phyloP scores from a whole-genome alignment of 129 eudicot genomes.

The Helianthus annuus region HanXRQr2.0-SUNRISE NC_035444.2:159849841-159850340 shows the following conservation, averaged over 20 bases:
- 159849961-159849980: conserved; percentile 91
- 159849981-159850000: conserved; percentile 99
- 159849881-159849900: conserved; percentile 76
- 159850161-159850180: neutral
- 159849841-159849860: conserved; percentile 92
- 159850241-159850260: too few relatives aligned
- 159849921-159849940: conserved; percentile 99
- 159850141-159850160: too few relatives aligned
- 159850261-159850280: too few relatives aligned
- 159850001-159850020: conserved; percentile 99
- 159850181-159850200: conserved; percentile 91
- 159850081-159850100: conserved; percentile 99
- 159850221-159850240: too few relatives aligned
- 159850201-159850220: too few relatives aligned
- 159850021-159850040: conserved; percentile 99
- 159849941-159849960: conserved; percentile 96
- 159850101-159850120: conserved; percentile 73
- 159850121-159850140: too few relatives aligned
- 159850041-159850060: conserved; percentile 87
- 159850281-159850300: too few relatives aligned
- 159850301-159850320: too few relatives aligned
- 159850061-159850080: conserved; percentile 93
- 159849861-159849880: conserved; percentile 97
- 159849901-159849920: too few relatives aligned
- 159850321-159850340: too few relatives aligned